Evolutionary conservation across 345 rosid species (phyloP).

Genomic region (Eucalyptus erythrocorys): DNA sequence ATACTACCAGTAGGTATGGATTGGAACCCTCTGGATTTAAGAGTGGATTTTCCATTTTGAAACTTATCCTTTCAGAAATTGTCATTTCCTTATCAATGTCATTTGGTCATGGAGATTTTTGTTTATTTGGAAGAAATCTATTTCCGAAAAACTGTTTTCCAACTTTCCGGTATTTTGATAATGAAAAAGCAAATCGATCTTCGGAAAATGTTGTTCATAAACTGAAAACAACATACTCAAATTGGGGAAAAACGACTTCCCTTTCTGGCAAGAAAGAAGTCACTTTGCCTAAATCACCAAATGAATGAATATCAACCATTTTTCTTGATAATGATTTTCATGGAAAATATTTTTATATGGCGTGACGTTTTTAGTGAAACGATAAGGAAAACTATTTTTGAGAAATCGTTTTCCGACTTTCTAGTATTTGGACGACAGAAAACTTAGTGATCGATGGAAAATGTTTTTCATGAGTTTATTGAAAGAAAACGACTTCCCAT

Average conservation of each 20-base stretch:
- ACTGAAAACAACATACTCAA: neutral
- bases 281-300: neutral
- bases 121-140: neutral
- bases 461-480: neutral
- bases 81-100: neutral
- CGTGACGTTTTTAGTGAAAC: too few species aligned
- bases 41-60: neutral
- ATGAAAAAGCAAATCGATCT: neutral
- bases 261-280: fast-evolving
- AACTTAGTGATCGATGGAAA: neutral
- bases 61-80: neutral
- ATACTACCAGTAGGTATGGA: neutral
- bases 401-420: too few species aligned
- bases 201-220: fast-evolving
- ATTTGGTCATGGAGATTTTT: neutral
- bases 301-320: neutral
- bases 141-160: neutral
- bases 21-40: neutral
- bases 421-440: fast-evolving
- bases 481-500: neutral
- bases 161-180: neutral
- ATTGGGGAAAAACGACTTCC: neutral
- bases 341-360: too few species aligned
- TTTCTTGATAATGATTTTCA: neutral
- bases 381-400: too few species aligned